These are phyloP conservation scores for Suillus discolor DNA, from an alignment of 768 basidiomycete species.

Conservation along the genomic window DNA sequence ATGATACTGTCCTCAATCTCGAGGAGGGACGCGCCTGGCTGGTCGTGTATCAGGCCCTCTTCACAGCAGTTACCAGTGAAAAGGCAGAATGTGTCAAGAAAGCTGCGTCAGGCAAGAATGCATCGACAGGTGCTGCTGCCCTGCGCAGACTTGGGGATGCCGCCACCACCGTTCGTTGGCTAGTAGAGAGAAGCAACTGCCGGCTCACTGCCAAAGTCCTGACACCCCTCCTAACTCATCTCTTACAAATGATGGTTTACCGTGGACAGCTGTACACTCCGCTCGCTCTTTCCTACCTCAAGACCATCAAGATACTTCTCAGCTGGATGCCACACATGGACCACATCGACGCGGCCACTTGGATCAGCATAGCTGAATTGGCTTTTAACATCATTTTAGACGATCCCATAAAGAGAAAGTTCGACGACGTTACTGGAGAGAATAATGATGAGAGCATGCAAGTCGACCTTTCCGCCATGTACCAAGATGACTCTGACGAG, in stretches of 20 bases:
- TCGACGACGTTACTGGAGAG: slow-evolving; percentile 23
- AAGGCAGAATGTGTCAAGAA: slow-evolving; percentile 47
- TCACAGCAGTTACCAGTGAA: slow-evolving; percentile 66
- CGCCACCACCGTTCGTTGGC: slow-evolving; percentile 69
- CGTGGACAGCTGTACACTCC: slow-evolving; percentile 56
- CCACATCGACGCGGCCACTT: slow-evolving; percentile 60
- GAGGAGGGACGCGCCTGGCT: slow-evolving; percentile 57
- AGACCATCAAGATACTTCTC: slow-evolving; percentile 69
- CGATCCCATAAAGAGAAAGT: slow-evolving; percentile 42
- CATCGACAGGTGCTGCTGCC: slow-evolving; percentile 46
- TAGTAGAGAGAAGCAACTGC: slow-evolving; percentile 64
- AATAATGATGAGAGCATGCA: slow-evolving; percentile 19
- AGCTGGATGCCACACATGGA: slow-evolving; percentile 78
- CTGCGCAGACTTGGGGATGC: slow-evolving; percentile 65
- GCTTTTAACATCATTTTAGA: slow-evolving; percentile 79
- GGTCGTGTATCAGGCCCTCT: slow-evolving; percentile 72
- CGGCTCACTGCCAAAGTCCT: slow-evolving; percentile 57
- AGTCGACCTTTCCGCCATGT: slow-evolving; percentile 30
- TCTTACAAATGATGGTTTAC: slow-evolving; percentile 60
- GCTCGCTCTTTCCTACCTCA: slow-evolving; percentile 80
- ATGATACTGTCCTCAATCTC: slow-evolving; percentile 43
- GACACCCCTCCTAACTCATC: slow-evolving; percentile 62
- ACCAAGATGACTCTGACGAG: slow-evolving; percentile 34
- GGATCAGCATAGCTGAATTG: slow-evolving; percentile 70
- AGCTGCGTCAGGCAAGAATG: slow-evolving; percentile 43